These are phyloP conservation scores for Aspergillus sp. DNA, from an alignment of 2,329 filamentous ascomycete genomes.

Conservation along the genomic window DNA sequence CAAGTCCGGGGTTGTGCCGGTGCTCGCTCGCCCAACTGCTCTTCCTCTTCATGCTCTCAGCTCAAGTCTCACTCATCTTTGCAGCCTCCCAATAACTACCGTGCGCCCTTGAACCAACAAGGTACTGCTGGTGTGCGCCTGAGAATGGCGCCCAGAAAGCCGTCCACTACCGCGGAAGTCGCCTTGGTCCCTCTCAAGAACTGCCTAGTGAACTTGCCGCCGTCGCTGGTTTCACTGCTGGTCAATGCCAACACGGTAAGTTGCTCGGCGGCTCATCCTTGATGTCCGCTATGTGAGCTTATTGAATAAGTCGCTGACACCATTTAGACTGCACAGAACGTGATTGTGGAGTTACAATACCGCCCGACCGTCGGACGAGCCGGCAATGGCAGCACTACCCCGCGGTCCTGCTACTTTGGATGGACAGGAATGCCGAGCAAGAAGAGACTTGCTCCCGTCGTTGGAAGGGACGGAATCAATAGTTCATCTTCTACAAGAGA, in stretches of 20 bases:
- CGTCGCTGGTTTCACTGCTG: constrained; percentile 80
- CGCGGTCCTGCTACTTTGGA: constrained; percentile 80
- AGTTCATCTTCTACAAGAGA: constrained; percentile 64
- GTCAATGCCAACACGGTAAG: constrained; percentile 88
- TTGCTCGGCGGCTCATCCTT: constrained; percentile 22
- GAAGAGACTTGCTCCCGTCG: constrained; percentile 73
- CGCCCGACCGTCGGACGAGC: constrained; percentile 61
- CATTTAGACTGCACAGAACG: constrained; percentile 84
- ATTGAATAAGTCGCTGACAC: background rate
- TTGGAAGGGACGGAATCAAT: constrained; percentile 73
- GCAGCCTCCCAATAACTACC: constrained; percentile 17
- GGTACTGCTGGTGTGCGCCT: constrained; percentile 24
- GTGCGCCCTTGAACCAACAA: constrained; percentile 17
- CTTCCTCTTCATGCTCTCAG: constrained; percentile 14
- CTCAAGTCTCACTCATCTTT: background rate
- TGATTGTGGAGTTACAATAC: constrained; percentile 88
- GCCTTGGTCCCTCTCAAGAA: constrained; percentile 87
- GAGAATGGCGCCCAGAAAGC: constrained; percentile 53
- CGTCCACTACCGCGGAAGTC: constrained; percentile 76
- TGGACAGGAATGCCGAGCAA: constrained; percentile 99
- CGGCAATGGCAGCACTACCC: constrained; percentile 52
- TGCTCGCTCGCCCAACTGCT: constrained; percentile 24
- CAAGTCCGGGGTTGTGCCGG: constrained; percentile 30
- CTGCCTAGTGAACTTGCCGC: constrained; percentile 90
- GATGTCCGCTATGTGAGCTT: background rate